Percentiles rank a stretch among this genome's conserved stretches.
Conservation (phyloP, 75 land plant species). For the Sequoiadendron giganteum region DNA sequence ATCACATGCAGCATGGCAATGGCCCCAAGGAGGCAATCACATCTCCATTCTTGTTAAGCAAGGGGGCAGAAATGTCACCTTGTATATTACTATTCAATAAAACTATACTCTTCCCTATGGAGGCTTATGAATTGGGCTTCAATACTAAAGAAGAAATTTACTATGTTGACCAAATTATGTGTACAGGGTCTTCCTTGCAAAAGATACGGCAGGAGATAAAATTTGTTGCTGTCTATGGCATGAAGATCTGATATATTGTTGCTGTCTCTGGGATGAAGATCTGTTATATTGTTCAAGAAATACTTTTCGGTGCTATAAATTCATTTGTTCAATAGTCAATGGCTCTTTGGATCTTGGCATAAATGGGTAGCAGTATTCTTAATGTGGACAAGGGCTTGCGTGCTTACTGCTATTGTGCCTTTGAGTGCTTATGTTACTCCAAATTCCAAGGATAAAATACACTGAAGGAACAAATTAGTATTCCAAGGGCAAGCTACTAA, state of each 20-base stretch:
- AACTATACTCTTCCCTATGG: neutral
- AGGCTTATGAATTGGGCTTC: conserved; percentile 6
- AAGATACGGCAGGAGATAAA: neutral
- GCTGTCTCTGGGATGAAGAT: neutral
- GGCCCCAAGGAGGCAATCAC: neutral
- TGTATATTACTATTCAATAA: conserved; percentile 8
- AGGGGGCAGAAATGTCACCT: conserved; percentile 8
- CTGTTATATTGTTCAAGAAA: neutral
- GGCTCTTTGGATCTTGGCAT: neutral
- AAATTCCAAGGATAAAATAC: neutral
- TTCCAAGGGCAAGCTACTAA: neutral
- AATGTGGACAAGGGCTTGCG: neutral
- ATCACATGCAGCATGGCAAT: neutral
- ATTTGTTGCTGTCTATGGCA: neutral
- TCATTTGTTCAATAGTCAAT: neutral
- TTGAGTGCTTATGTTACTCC: neutral
- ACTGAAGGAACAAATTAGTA: neutral
- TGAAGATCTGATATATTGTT: neutral
- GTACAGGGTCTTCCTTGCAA: neutral
- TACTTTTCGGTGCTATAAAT: neutral
- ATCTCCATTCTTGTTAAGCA: neutral
- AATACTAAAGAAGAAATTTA: neutral
- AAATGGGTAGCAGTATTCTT: neutral
- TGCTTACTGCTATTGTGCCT: neutral
- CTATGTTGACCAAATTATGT: neutral